These are phyloP conservation scores for Blastobotrys parvus DNA, from an alignment of 805 yeast species.

Conservation along the genomic window DNA sequence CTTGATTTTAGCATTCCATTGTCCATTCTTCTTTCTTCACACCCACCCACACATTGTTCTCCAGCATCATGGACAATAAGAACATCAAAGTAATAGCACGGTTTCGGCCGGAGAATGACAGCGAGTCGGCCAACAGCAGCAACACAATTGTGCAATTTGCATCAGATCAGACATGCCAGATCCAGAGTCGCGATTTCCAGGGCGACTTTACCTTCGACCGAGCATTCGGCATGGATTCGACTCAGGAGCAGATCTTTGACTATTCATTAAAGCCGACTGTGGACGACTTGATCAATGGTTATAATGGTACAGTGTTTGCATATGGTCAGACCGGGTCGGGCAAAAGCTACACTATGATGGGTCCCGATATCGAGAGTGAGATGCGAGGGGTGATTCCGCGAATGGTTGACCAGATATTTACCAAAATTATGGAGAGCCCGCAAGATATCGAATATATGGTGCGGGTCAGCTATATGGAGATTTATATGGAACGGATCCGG, in stretches of 20 bases:
- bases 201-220: conserved; percentile 52
- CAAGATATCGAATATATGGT: conserved; percentile 57
- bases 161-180: conserved; percentile 20
- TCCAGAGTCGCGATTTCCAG: conserved; percentile 21
- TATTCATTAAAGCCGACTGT: conserved; percentile 55
- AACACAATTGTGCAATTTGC: conserved; percentile 18
- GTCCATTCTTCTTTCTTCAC: too few relatives aligned
- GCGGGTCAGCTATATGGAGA: conserved; percentile 68
- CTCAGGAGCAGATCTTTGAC: conserved; percentile 53
- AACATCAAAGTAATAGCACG: conserved; percentile 64
- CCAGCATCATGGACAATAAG: too few relatives aligned
- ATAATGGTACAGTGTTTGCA: conserved; percentile 67
- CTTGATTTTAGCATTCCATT: too few relatives aligned
- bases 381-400: conserved; percentile 65
- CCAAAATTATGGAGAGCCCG: conserved; percentile 39
- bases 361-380: conserved; percentile 34
- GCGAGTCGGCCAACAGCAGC: conserved; percentile 24
- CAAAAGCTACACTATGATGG: conserved; percentile 72
- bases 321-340: conserved; percentile 80
- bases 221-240: conserved; percentile 43
- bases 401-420: conserved; percentile 57
- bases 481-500: conserved; percentile 66
- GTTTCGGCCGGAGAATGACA: conserved; percentile 48
- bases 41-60: too few relatives aligned
- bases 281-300: conserved; percentile 64